phyloP scores from a whole-genome alignment of 2,329 filamentous ascomycete species.

The Fusarium sp. region DNA sequence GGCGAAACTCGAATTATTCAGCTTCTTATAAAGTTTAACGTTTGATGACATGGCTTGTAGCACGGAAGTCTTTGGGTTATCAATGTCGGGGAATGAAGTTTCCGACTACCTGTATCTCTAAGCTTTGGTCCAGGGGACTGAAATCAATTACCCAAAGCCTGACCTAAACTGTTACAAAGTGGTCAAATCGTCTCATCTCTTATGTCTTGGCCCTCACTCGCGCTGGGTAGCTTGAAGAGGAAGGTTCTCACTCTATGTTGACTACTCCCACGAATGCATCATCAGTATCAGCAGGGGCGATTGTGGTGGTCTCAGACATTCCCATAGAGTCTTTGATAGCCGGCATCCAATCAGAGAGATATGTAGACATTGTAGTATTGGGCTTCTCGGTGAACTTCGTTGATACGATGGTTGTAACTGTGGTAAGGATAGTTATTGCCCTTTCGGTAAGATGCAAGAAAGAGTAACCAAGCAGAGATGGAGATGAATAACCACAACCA shows the following conservation, averaged over 20 bases:
- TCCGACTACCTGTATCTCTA: neutral
- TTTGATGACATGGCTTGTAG: neutral
- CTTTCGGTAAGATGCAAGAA: neutral
- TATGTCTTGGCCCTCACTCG: neutral
- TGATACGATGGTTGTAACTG: too few relatives aligned
- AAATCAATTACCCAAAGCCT: neutral
- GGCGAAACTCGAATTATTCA: conserved; percentile 5
- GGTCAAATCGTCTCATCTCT: neutral
- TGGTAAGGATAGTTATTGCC: too few relatives aligned
- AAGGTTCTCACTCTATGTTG: too few relatives aligned
- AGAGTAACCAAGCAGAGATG: neutral
- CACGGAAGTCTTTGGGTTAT: neutral
- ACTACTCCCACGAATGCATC: too few relatives aligned
- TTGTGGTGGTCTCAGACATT: neutral
- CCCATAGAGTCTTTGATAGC: neutral
- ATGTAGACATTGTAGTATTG: neutral
- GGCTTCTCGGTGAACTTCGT: too few relatives aligned
- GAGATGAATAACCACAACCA: neutral
- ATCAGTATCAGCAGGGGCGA: neutral
- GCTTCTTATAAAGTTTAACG: neutral
- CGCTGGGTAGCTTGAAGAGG: too few relatives aligned
- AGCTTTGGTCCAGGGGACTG: too few relatives aligned
- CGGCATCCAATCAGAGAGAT: neutral
- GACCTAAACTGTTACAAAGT: neutral
- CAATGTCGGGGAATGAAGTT: neutral